Evolutionary conservation across 768 basidiomycete genomes (phyloP).

Genomic region (Jaapia argillacea): DNA sequence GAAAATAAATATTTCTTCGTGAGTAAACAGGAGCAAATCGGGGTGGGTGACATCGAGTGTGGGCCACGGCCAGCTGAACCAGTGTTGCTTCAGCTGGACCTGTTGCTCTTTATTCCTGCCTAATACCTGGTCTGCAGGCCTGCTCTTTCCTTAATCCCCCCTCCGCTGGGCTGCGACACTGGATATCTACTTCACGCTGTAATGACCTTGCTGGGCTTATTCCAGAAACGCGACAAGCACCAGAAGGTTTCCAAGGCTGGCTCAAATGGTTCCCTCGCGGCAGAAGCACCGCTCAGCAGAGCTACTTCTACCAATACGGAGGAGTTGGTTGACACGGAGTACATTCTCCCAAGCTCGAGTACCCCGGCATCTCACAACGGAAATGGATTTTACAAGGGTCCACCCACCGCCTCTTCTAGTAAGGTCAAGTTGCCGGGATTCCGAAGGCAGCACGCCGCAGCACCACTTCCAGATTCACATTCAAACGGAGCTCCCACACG

Average conservation of each 20-base stretch:
- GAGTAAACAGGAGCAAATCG: no score
- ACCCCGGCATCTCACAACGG: constrained; percentile 2
- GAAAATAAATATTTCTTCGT: no score
- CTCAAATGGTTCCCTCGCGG: constrained; percentile 4
- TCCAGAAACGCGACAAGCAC: constrained; percentile 19
- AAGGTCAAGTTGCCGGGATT: constrained; percentile 29
- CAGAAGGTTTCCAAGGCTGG: no score
- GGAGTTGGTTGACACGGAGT: constrained; percentile 8
- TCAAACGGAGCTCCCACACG: constrained; percentile 25
- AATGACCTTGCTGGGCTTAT: constrained; percentile 19
- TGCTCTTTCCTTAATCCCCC: no score
- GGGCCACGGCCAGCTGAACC: no score
- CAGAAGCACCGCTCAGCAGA: constrained; percentile 6
- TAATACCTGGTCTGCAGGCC: no score
- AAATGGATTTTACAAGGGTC: constrained; percentile 5
- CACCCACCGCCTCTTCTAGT: constrained; percentile 25
- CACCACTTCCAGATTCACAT: no score
- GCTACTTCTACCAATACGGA: constrained; percentile 12
- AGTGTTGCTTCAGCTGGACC: no score
- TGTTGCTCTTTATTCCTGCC: no score
- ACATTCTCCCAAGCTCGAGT: background rate
- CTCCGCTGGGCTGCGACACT: no score
- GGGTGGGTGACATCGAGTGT: no score
- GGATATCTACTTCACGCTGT: no score
- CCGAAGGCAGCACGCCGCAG: background rate